Percentiles rank a stretch among this genome's conserved stretches.
These are phyloP conservation scores for Schizosaccharomyces pombe DNA, from an alignment of 805 yeast genomes.

Conservation along the genomic window DNA sequence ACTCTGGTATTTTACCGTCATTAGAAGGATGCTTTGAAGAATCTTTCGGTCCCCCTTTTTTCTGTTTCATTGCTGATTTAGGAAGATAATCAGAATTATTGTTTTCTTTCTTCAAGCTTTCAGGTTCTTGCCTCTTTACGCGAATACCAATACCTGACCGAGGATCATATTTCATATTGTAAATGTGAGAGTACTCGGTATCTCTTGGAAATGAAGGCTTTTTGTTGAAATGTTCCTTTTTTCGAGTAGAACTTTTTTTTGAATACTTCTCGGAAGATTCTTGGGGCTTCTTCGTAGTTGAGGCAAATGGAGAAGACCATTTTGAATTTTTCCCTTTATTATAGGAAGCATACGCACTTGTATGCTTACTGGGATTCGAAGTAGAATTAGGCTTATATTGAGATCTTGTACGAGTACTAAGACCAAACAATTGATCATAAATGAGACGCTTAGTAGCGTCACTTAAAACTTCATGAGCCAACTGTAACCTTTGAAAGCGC, in stretches of 20 bases:
- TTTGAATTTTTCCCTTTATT: neutral
- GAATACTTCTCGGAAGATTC: too few species aligned
- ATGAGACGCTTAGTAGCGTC: neutral
- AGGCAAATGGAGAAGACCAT: neutral
- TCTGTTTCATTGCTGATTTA: too few species aligned
- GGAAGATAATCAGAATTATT: too few species aligned
- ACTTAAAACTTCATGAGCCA: neutral
- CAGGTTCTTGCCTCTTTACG: neutral
- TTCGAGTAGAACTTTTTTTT: too few species aligned
- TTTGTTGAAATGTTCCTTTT: neutral
- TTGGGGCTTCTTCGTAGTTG: neutral
- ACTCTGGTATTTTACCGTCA: too few species aligned
- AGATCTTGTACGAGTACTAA: neutral
- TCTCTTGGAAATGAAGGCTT: neutral
- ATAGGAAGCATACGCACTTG: neutral
- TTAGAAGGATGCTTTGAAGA: too few species aligned
- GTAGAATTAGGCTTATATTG: neutral
- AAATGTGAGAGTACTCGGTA: neutral
- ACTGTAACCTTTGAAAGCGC: neutral
- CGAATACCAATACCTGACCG: constrained; percentile 2
- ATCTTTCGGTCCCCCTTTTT: too few species aligned
- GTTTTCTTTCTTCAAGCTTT: neutral
- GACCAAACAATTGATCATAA: neutral
- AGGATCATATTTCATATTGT: neutral
- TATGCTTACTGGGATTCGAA: neutral